Base-by-base conservation (phyloP, 140 eudicot species). In the Flaveria floridana region DNA sequence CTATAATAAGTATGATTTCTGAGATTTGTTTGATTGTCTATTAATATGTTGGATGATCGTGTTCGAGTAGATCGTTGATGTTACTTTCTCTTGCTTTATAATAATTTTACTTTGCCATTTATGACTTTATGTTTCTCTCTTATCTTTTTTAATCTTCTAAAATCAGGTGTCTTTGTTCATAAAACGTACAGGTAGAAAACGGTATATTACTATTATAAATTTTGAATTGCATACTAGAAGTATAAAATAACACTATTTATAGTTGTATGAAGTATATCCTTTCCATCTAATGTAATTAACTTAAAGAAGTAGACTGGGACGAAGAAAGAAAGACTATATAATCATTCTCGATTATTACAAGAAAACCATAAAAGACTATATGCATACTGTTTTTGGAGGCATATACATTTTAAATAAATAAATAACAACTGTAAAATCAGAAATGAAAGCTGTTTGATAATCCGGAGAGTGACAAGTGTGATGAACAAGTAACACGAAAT, bases 1-100 rank as follows among this genome's bases (percentile, higher is more conserved):
- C 28, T 53, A 53, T 56, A 73, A 79, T 79, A 73, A 30, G 34
- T 14, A 2, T 23, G 13, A 4, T 28, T 3, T 37, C 6, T 64
- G 48, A 64, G 42, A 61, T 25, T 28, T 65, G 16, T 9, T 7
- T 74, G 63, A 13, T 62, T 62, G 62, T 65, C 42, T 50, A 23
- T 23, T 23, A 13, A 21, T 76, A 37, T 77, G 61, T 70, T 56
- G 77, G 71, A 14, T 46, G 53, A 61, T 65, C 14, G 46, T 41
- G 46, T 76, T 28, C 6, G 42, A 18, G 37, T 7, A 34, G 76
- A 15, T 51, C 18, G 76, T 14, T 51, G 19, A 26, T 30, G 73
- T 44, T 75, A 64, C 48, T 63, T 47, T 39, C 16, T 75, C 26
- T 63, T 21, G 52, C 12, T 61, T 52, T 44, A 16, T 28, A 63